Evolutionary conservation across 176 grass and related monocot species (phyloP).

Genomic region (Carex myosuroides): DNA sequence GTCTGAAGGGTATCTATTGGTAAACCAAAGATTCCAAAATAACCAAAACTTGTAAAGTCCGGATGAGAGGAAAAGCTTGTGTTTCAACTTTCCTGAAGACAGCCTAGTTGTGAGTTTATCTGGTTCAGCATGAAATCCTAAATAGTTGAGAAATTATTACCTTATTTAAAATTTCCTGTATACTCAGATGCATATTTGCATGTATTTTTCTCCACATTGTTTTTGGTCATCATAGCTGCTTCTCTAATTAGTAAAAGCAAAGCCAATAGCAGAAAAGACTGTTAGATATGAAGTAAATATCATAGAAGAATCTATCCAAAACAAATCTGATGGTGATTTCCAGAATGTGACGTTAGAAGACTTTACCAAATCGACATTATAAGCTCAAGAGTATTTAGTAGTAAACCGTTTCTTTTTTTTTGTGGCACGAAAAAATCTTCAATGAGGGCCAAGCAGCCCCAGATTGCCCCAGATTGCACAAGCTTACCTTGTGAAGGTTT

Average conservation of each 20-base stretch:
- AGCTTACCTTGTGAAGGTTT: not conserved
- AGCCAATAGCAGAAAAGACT: not conserved
- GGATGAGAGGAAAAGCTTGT: not conserved
- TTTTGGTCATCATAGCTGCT: not conserved
- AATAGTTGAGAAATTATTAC: not conserved
- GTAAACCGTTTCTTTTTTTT: not conserved
- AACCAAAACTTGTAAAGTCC: not conserved
- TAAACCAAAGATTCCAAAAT: not conserved
- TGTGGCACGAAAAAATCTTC: not conserved
- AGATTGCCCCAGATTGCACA: not conserved
- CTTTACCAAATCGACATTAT: slow-evolving; percentile 2
- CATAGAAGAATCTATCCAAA: not conserved
- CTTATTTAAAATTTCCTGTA: not conserved
- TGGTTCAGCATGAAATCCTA: not conserved
- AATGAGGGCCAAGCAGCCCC: not conserved
- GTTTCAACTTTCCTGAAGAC: not conserved
- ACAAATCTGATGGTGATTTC: not conserved
- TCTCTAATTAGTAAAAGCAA: not conserved
- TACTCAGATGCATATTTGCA: not conserved
- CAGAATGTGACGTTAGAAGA: not conserved
- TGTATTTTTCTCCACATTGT: not conserved
- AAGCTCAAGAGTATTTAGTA: not conserved
- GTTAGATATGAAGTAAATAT: not conserved
- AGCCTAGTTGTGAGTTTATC: not conserved
- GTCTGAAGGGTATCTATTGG: not conserved